Evolutionary conservation across 768 basidiomycete genomes (phyloP).

Genomic region (Daedaleopsis sinensis): DNA sequence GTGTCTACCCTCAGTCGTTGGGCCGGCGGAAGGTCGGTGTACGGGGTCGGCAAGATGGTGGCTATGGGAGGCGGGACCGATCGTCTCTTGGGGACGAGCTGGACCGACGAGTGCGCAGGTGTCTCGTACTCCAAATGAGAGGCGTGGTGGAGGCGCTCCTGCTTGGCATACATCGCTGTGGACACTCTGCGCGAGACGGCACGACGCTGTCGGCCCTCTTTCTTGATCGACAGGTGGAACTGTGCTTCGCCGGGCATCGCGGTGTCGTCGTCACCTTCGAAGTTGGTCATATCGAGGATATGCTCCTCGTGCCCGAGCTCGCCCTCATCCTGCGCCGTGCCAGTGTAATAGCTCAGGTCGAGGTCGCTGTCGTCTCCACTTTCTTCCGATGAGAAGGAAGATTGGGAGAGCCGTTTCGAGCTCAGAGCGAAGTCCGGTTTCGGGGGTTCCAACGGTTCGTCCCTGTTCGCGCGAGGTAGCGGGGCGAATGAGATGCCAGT

Average conservation of each 20-base stretch:
- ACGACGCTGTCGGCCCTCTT: constrained; percentile 64
- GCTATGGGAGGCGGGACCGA: constrained; percentile 11
- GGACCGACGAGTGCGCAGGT: background rate
- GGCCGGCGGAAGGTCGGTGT: background rate
- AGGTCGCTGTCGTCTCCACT: constrained; percentile 41
- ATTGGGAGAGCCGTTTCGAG: constrained; percentile 10
- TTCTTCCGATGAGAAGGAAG: constrained; percentile 31
- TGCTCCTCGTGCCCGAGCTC: constrained; percentile 48
- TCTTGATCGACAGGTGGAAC: constrained; percentile 55
- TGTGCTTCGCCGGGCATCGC: constrained; percentile 56
- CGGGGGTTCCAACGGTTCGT: constrained; percentile 39
- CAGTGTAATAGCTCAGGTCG: constrained; percentile 47
- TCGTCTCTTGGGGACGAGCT: background rate
- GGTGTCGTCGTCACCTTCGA: constrained; percentile 73
- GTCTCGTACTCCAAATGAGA: constrained; percentile 10
- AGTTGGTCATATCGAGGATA: constrained; percentile 71
- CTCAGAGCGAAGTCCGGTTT: constrained; percentile 26
- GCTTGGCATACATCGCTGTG: constrained; percentile 21
- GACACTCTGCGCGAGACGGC: constrained; percentile 41
- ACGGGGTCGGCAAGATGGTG: background rate
- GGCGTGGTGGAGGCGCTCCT: constrained; percentile 12
- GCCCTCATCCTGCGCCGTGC: constrained; percentile 40
- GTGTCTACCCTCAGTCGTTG: constrained; percentile 5
- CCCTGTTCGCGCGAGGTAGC: background rate
- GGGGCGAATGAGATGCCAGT: constrained; percentile 7